Evolutionary conservation across 1,284 basidiomycete genomes (phyloP).

Genomic region (Golubevia sp.): DNA sequence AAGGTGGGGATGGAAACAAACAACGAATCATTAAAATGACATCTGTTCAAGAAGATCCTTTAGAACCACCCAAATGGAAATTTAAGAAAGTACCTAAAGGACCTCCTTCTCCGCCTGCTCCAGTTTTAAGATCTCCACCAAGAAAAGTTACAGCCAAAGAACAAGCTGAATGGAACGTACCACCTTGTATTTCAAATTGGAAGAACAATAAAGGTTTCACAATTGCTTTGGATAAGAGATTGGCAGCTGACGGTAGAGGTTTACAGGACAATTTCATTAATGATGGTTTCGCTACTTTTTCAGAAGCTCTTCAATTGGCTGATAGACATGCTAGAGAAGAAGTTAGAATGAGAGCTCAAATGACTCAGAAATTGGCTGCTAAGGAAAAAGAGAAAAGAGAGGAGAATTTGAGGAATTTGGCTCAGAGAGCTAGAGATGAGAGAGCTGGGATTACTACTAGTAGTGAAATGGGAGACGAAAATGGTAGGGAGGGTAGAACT

Average conservation of each 20-base stretch:
- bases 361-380: conserved; percentile 58
- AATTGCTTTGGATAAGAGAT: conserved; percentile 58
- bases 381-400: conserved; percentile 58
- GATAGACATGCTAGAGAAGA: conserved; percentile 58
- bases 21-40: conserved; percentile 61
- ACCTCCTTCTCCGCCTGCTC: conserved; percentile 54
- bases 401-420: conserved; percentile 52
- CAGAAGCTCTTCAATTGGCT: conserved; percentile 52
- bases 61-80: conserved; percentile 52
- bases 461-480: neutral
- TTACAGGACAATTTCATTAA: conserved; percentile 58
- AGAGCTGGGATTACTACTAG: conserved; percentile 27
- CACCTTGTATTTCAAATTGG: conserved; percentile 60
- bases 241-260: conserved; percentile 56
- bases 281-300: conserved; percentile 58
- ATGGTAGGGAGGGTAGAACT: conserved; percentile 1
- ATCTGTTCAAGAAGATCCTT: conserved; percentile 47
- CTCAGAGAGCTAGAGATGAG: conserved; percentile 52
- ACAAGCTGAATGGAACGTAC: conserved; percentile 59
- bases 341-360: conserved; percentile 51
- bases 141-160: conserved; percentile 58
- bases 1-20: conserved; percentile 32
- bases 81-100: conserved; percentile 47
- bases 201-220: conserved; percentile 62
- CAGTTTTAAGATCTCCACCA: conserved; percentile 54